These are phyloP conservation scores for Chiua virens DNA, from an alignment of 768 basidiomycete species.

Conservation along the genomic window DNA sequence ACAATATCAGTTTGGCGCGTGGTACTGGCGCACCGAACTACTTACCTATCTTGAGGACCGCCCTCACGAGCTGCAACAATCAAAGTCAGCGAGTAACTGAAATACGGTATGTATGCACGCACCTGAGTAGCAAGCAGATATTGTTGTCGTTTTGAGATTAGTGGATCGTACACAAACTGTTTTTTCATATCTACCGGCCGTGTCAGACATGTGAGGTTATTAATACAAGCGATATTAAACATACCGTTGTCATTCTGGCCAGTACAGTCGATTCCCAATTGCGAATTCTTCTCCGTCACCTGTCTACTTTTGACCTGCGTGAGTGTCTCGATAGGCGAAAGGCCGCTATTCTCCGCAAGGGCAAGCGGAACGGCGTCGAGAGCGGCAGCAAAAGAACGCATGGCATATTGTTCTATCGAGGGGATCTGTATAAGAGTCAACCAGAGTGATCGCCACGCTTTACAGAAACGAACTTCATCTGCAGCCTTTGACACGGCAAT, in stretches of 20 bases:
- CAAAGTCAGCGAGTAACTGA: slow-evolving; percentile 1
- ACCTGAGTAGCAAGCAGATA: slow-evolving; percentile 97
- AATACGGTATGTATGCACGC: slow-evolving; percentile 14
- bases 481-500: slow-evolving; percentile 93
- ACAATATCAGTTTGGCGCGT: neutral
- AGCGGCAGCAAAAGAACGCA: slow-evolving; percentile 98
- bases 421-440: slow-evolving; percentile 61
- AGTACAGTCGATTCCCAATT: slow-evolving; percentile 91
- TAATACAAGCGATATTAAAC: slow-evolving; percentile 20
- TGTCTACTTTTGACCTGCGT: slow-evolving; percentile 94
- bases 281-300: slow-evolving; percentile 78
- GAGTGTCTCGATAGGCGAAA: slow-evolving; percentile 96
- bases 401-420: slow-evolving; percentile 98
- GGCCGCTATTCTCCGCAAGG: slow-evolving; percentile 95
- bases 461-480: slow-evolving; percentile 64
- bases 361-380: slow-evolving; percentile 95
- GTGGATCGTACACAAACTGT: slow-evolving; percentile 95
- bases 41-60: slow-evolving; percentile 85
- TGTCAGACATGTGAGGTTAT: neutral
- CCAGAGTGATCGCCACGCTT: neutral
- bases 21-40: slow-evolving; percentile 6
- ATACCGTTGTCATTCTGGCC: slow-evolving; percentile 83
- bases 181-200: slow-evolving; percentile 83
- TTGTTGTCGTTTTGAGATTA: slow-evolving; percentile 97
- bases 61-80: slow-evolving; percentile 65